These are phyloP conservation scores for Pontederia crassipes DNA, from an alignment of 176 grass and related monocot genomes.

Conservation along the genomic window DNA sequence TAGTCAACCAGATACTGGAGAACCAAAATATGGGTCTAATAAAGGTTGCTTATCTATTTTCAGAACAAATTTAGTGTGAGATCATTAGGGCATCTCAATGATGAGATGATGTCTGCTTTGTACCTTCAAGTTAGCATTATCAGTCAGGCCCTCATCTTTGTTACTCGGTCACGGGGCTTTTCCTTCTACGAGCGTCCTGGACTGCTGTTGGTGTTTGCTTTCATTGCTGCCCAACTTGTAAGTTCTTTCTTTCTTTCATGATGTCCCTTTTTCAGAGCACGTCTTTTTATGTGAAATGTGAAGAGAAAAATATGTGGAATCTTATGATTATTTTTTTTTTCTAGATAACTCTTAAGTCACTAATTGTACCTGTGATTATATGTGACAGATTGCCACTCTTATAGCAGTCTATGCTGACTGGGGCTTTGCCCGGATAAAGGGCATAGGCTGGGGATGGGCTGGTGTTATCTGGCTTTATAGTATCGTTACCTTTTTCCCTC, in stretches of 20 bases:
- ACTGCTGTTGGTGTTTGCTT: conserved; percentile 44
- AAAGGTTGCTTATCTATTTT: conserved; percentile 1
- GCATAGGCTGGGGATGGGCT: conserved; percentile 89
- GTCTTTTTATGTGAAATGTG: too few relatives aligned
- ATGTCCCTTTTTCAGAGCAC: too few relatives aligned
- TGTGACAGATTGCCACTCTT: conserved; percentile 45
- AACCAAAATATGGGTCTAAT: background rate
- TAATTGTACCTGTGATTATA: background rate
- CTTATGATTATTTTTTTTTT: background rate
- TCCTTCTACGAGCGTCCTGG: conserved; percentile 63
- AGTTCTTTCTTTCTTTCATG: conserved; percentile 12
- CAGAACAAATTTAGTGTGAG: conserved; percentile 62
- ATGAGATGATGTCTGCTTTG: conserved; percentile 78
- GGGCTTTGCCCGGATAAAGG: conserved; percentile 49
- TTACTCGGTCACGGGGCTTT: conserved; percentile 65
- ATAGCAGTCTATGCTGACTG: conserved; percentile 57
- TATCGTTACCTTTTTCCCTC: conserved; percentile 54
- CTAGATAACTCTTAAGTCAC: background rate
- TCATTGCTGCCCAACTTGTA: conserved; percentile 80
- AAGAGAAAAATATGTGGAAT: background rate
- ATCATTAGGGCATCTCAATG: conserved; percentile 25
- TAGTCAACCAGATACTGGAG: background rate
- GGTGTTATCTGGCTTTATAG: conserved; percentile 96
- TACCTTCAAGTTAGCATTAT: conserved; percentile 99
- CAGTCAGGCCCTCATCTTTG: conserved; percentile 97